Evolutionary conservation across 2,329 filamentous ascomycete genomes (phyloP).

Genomic region (Diaporthe sp.): DNA sequence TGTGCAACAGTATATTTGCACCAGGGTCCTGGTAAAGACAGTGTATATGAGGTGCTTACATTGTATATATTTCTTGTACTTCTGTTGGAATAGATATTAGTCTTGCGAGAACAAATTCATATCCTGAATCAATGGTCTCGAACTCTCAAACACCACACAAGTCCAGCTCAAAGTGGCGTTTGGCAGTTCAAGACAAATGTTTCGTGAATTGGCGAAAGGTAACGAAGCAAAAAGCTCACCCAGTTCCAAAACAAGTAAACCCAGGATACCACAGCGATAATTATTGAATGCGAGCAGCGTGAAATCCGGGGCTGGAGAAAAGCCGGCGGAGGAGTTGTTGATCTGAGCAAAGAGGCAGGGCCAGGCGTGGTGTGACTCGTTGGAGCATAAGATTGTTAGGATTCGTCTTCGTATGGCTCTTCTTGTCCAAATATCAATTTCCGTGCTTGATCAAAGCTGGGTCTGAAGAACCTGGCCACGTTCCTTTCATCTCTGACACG

Average conservation of each 20-base stretch:
- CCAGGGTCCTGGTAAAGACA: fast-evolving
- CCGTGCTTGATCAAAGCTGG: neutral
- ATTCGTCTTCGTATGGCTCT: neutral
- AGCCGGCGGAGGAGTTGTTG: too few relatives aligned
- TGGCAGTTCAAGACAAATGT: too few relatives aligned
- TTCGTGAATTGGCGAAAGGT: neutral
- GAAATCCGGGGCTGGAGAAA: too few relatives aligned
- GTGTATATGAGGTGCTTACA: neutral
- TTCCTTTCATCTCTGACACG: too few relatives aligned
- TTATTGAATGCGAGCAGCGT: neutral
- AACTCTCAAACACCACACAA: too few relatives aligned
- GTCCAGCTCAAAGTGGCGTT: too few relatives aligned
- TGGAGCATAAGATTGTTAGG: neutral
- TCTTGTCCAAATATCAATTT: too few relatives aligned
- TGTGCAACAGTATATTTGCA: conserved; percentile 33
- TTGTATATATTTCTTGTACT: neutral
- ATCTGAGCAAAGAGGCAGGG: neutral
- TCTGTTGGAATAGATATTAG: neutral
- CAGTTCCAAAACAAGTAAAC: too few relatives aligned
- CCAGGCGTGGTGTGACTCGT: neutral
- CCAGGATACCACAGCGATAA: neutral
- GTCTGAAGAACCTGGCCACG: neutral
- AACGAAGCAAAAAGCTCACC: neutral
- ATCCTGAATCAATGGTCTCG: neutral
- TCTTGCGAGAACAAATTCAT: neutral